These are phyloP conservation scores for Polytolypa hystricis DNA, from an alignment of 2,329 filamentous ascomycete genomes.

Conservation along the genomic window DNA sequence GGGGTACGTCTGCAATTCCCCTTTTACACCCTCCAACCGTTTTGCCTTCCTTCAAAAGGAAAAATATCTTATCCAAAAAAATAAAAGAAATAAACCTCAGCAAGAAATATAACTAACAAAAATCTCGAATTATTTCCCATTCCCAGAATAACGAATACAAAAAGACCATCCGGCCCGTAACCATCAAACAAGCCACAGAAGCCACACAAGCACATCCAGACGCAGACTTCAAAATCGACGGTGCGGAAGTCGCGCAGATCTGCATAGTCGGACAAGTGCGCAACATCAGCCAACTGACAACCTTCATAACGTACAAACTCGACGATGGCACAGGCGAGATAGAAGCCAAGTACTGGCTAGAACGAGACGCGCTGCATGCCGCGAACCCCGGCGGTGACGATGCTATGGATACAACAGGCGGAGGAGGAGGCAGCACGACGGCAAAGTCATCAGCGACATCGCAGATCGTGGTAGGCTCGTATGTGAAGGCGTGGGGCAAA, in stretches of 20 bases:
- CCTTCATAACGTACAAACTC: slow-evolving; percentile 83
- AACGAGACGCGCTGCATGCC: slow-evolving; percentile 41
- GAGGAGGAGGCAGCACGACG: no score
- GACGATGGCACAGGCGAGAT: slow-evolving; percentile 91
- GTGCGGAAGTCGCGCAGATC: slow-evolving; percentile 58
- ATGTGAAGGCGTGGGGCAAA: slow-evolving; percentile 76
- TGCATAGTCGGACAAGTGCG: slow-evolving; percentile 88
- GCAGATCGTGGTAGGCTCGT: slow-evolving; percentile 59
- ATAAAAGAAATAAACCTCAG: no score
- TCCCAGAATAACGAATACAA: slow-evolving; percentile 44
- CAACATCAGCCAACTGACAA: slow-evolving; percentile 72
- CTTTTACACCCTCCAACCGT: no score
- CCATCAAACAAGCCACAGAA: slow-evolving; percentile 86
- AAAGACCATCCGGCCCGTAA: slow-evolving; percentile 84
- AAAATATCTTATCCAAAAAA: no score
- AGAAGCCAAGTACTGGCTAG: slow-evolving; percentile 50
- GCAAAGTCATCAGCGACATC: slow-evolving; percentile 37
- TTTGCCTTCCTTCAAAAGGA: not conserved
- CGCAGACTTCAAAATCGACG: slow-evolving; percentile 75
- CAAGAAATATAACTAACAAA: not conserved
- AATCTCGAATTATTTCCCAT: no score
- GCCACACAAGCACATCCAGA: slow-evolving; percentile 64
- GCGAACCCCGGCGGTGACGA: slow-evolving; percentile 31
- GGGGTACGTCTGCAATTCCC: no score
- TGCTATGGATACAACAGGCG: slow-evolving; percentile 34